Conservation (phyloP, 257 asterid species). For the Solanum chiquidenum region DNA sequence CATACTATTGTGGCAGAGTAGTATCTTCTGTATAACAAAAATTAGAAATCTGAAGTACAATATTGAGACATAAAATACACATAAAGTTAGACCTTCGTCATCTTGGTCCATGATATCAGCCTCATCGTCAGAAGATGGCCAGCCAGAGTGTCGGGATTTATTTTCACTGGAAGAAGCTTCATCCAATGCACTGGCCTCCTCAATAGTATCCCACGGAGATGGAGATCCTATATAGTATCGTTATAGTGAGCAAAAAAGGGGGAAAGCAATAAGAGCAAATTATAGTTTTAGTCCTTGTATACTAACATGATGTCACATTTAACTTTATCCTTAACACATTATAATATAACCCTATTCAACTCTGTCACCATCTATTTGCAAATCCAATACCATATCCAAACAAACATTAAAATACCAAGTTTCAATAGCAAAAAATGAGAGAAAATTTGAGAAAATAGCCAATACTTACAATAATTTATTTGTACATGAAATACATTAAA, state of each 20-base stretch:
- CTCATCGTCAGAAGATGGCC: constrained; percentile 86
- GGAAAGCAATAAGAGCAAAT: neutral
- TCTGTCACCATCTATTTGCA: neutral
- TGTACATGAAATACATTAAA: neutral
- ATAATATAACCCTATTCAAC: neutral
- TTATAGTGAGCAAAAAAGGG: neutral
- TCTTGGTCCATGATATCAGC: constrained; percentile 60
- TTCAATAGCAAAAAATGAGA: neutral
- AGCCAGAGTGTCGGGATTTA: constrained; percentile 45
- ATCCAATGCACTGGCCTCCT: constrained; percentile 48
- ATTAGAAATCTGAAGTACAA: neutral
- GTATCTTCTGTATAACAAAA: neutral
- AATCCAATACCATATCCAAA: neutral
- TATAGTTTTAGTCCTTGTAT: neutral
- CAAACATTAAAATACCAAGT: neutral
- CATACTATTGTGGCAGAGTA: neutral
- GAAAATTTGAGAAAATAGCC: neutral
- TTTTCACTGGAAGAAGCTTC: constrained; percentile 76
- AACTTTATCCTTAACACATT: neutral
- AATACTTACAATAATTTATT: neutral
- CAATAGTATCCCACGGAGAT: constrained; percentile 50
- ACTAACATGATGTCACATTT: neutral
- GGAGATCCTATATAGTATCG: constrained; percentile 40
- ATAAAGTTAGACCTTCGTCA: constrained; percentile 33
- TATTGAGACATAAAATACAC: neutral